Evolutionary conservation across 2,329 filamentous ascomycete genomes (phyloP), one percentile per base, ranked within the genome.

Genomic region (Claviceps humidiphila): DNA sequence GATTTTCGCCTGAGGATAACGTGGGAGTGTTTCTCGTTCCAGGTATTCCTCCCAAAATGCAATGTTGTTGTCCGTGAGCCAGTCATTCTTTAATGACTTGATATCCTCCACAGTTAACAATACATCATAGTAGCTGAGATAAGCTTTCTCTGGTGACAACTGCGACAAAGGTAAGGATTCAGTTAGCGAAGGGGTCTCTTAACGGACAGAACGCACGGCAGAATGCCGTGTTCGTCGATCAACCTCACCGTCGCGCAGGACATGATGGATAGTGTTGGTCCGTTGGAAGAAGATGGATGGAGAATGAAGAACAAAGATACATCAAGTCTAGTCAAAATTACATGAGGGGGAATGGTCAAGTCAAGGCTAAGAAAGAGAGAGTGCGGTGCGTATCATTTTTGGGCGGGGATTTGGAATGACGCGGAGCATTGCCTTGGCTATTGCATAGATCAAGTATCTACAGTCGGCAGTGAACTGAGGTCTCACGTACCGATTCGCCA

Each of bases 31-130:
- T 72, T 97, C 91, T 56, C 83, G 87, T 68, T 98, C 93, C 58
- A 98, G 82, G 66, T 82, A 95, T 77, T 97, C 91, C 77, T 97
- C 87, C 91, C 93, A 98, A 66, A 98, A 97, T 49, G 89, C 85
- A 59, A 98, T 97, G 60, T 89, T 90, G 72, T 95, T 96, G 67
- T 98, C 93, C 44, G 91, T 96, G 50, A 98, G 75, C 93, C 93
- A 98, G 74, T 96, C 93, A 68, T 87, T 77, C 69, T 87, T 89
- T 54, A 98, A 79, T 16, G 85, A 84, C 66, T 90, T 86, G 59
- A 97, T 80, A 68, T 98, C 93, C 65, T 93, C 88, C 65, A 84
- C 81, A 49, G 87, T 95, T 59, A 97, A 58, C 48, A 65, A 59
- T n/a, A 68, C 66, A 54, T 71, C 70, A 58, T 71, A 69, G 56